phyloP scores from a whole-genome alignment of 495 filamentous ascomycete genomes.

The Usnea hakonensis region DNA sequence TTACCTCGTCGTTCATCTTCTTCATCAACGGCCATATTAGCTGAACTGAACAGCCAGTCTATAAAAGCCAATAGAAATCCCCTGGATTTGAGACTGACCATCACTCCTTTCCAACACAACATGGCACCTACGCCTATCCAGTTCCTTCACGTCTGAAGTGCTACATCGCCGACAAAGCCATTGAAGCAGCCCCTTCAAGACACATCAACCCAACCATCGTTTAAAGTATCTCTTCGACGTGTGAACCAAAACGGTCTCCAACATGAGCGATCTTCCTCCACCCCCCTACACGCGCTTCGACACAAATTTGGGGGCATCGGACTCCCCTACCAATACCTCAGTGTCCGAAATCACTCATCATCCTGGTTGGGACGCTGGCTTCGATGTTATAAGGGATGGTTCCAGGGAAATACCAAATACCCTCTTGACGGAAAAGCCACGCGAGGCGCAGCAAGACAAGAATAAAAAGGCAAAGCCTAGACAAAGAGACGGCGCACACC shows the following conservation, averaged over 20 bases:
- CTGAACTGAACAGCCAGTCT: no score
- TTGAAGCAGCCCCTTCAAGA: neutral
- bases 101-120: no score
- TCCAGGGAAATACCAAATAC: neutral
- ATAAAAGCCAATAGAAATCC: neutral
- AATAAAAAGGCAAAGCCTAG: neutral
- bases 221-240: neutral
- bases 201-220: neutral
- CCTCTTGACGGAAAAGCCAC: neutral
- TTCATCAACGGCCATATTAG: neutral
- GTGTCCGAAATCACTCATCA: neutral
- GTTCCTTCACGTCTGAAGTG: neutral
- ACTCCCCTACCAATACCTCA: neutral
- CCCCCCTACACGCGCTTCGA: slow-evolving; percentile 14
- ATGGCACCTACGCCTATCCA: no score
- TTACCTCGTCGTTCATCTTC: neutral
- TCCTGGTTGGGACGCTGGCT: neutral
- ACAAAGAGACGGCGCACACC: neutral
- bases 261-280: slow-evolving; percentile 14
- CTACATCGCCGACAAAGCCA: neutral
- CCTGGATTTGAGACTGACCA: no score
- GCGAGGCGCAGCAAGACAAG: neutral
- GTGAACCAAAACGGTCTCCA: neutral
- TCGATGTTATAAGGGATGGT: neutral
- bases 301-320: neutral